Evolutionary conservation across 2,329 filamentous ascomycete genomes (phyloP), one percentile per base, ranked within the genome.

Genomic region (Clonostachys byssicola): DNA sequence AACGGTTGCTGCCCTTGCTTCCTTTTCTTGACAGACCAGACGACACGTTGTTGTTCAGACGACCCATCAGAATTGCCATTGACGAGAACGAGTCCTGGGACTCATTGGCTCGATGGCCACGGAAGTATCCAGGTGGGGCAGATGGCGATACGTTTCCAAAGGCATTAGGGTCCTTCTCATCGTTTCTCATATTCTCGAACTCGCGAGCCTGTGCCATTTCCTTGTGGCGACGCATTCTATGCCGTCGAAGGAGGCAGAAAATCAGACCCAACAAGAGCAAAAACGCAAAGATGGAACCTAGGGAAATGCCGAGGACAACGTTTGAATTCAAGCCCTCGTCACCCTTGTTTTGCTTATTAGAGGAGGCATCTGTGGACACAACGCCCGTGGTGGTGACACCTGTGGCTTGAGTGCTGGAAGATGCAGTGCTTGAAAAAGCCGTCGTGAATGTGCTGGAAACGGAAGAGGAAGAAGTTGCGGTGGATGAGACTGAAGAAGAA

Each of bases 201-300:
- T 30, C 23, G 23, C 23, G 23, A 20, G 41, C 34, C 18, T 41
- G 23, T 14, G 65, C 68, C 49, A 79, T 76, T 38, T 66, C 60
- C 46, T 75, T 74, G 44, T 72, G 67, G 47, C 72, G 78, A 54
- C 77, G 77, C 56, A 77, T 76, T 61, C 79, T 82, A 55, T 78
- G 60, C 17, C 62, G 62, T 40, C 64, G 58, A 12, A 70, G 46
- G 9, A 87, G 73, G 44, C 94, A 71, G 17, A 96, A 75, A n/a
- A 90, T 61, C 2, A 88, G 63, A 23, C 88, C 74, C n/a, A 95
- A 71, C 7, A 96, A 61, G 1, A 83, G 68, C 17, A 86, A 83
- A 45, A 90, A 71, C 16, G 88, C 90, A 45, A 88, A 79, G 18
- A 96, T 83, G n/a, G 85, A 83, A 12, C 92, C 91, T 1, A 97